These are phyloP conservation scores for Rhizomucor miehei DNA, from an alignment of 371 early-diverging fungal genomes.

Conservation along the genomic window DNA sequence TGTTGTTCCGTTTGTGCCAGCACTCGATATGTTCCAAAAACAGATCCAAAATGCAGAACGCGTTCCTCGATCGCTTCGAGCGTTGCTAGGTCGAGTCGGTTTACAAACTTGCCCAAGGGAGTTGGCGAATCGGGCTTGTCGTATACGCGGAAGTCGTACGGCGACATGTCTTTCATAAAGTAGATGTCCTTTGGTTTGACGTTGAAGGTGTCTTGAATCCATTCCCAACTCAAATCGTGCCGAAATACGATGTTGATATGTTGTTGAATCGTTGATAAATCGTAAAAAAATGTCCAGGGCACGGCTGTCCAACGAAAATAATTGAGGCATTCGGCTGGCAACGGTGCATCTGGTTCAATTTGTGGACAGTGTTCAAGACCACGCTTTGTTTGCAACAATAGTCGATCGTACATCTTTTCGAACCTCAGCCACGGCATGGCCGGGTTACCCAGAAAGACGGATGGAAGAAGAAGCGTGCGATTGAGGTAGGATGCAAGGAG, in stretches of 20 bases:
- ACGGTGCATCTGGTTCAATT: constrained; percentile 34
- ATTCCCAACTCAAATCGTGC: constrained; percentile 37
- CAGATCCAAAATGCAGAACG: constrained; percentile 56
- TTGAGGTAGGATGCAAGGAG: constrained; percentile 54
- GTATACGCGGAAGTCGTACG: constrained; percentile 51
- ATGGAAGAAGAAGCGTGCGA: constrained; percentile 54
- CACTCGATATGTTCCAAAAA: constrained; percentile 55
- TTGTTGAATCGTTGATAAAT: constrained; percentile 33
- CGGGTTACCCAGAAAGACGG: constrained; percentile 57
- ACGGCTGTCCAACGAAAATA: constrained; percentile 53
- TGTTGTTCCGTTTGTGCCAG: constrained; percentile 44
- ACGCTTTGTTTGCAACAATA: constrained; percentile 55
- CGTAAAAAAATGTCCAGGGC: constrained; percentile 61
- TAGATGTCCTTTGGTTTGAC: constrained; percentile 32
- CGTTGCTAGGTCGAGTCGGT: constrained; percentile 37
- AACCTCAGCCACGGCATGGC: constrained; percentile 55
- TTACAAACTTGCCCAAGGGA: constrained; percentile 39
- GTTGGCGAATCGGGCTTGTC: constrained; percentile 48
- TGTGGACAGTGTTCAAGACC: constrained; percentile 52
- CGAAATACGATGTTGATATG: constrained; percentile 33
- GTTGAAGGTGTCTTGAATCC: constrained; percentile 29
- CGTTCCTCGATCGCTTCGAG: constrained; percentile 36
- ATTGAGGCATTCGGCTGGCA: constrained; percentile 56
- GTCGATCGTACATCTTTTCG: constrained; percentile 51
- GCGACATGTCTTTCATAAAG: constrained; percentile 45